A percentile compares a stretch with the other conserved stretches of the same genome.
Evolutionary conservation across 2,329 filamentous ascomycete species (phyloP).

Genomic region (Paecilomyces sp.): DNA sequence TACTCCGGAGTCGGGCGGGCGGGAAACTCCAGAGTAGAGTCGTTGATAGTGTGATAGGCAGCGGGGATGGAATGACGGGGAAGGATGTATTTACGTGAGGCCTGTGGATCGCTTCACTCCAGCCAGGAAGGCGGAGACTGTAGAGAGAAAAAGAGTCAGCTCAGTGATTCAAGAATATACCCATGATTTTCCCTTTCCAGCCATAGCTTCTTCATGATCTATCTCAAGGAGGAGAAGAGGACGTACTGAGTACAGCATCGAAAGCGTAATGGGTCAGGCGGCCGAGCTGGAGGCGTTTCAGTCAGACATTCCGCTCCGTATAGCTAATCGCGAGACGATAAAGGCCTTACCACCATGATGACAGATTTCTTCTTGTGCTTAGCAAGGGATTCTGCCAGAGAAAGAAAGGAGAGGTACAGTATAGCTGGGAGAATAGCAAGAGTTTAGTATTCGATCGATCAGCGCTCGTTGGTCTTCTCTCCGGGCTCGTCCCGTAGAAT

Average conservation of each 20-base stretch:
- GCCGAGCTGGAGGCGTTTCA: constrained; percentile 67
- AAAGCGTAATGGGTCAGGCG: constrained; percentile 91
- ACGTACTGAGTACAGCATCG: constrained; percentile 84
- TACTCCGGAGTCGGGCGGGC: not conserved
- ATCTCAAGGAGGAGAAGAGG: not conserved
- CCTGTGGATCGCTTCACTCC: constrained; percentile 97
- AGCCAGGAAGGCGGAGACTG: constrained; percentile 91
- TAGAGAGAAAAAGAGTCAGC: not conserved
- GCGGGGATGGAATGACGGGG: constrained; percentile 6
- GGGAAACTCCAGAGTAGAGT: not conserved
- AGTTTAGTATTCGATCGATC: not conserved
- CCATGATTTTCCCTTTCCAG: not conserved
- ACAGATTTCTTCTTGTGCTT: constrained; percentile 2
- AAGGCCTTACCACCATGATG: constrained; percentile 42
- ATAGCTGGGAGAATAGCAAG: not conserved
- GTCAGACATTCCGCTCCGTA: not conserved
- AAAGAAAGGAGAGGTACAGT: not conserved
- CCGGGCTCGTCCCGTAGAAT: too few relatives aligned
- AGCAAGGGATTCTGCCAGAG: not conserved
- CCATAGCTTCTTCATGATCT: not conserved
- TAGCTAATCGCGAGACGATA: constrained; percentile 21
- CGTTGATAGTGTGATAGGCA: not conserved
- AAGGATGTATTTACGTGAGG: constrained; percentile 70
- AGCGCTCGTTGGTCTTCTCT: not conserved
- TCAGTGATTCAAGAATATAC: not conserved